Evolutionary conservation across 441 rosid genomes (phyloP).

Genomic region (Jatropha multifida): DNA sequence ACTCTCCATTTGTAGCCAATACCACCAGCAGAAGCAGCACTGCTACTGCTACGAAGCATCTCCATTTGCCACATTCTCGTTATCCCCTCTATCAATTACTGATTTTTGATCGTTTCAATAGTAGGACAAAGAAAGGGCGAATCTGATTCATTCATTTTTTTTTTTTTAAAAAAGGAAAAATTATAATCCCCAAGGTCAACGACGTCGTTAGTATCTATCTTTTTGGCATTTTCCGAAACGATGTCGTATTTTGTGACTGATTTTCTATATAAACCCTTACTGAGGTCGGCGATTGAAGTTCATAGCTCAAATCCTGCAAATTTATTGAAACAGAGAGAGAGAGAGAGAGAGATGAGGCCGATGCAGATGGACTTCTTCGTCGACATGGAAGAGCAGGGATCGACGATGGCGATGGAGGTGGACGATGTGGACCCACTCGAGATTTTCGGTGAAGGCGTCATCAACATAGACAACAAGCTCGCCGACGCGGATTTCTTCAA

Average conservation of each 20-base stretch:
- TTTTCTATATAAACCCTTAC: neutral
- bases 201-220: neutral
- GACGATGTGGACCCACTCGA: slow-evolving; percentile 73
- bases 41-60: neutral
- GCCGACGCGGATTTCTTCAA: slow-evolving; percentile 73
- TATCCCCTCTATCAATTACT: slow-evolving; percentile 36
- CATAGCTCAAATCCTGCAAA: neutral
- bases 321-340: neutral
- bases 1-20: slow-evolving; percentile 12
- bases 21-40: slow-evolving; percentile 4
- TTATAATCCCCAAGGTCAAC: neutral
- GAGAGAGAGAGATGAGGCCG: slow-evolving; percentile 40
- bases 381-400: slow-evolving; percentile 53
- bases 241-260: neutral
- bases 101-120: neutral
- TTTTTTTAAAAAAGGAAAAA: neutral
- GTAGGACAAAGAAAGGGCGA: too few species aligned
- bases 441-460: slow-evolving; percentile 54
- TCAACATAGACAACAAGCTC: slow-evolving; percentile 38
- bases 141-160: neutral
- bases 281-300: neutral
- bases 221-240: neutral
- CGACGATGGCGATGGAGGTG: slow-evolving; percentile 87
- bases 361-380: slow-evolving; percentile 50
- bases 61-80: slow-evolving; percentile 55